Conservation (phyloP, 768 basidiomycete genomes). For the Mycena rebaudengoi region DNA sequence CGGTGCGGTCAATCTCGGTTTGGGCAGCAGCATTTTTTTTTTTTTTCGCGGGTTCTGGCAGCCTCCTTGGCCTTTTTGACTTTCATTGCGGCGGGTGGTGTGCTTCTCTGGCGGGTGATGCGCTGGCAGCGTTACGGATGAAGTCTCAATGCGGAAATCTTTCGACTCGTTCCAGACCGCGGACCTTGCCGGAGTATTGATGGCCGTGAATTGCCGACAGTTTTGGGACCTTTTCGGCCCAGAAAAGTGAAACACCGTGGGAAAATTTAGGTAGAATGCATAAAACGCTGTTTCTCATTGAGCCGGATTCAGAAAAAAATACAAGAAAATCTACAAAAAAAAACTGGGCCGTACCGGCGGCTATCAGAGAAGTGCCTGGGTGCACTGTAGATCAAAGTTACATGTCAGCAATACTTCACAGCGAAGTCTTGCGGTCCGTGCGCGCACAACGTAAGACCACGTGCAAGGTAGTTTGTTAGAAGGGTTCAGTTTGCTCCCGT, state of each 20-base stretch:
- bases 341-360: conserved; percentile 3
- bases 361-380: conserved; percentile 20
- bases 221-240: neutral
- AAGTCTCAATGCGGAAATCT: neutral
- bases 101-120: neutral
- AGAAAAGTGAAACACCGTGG: conserved; percentile 21
- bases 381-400: conserved; percentile 24
- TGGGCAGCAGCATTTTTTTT: conserved; percentile 6
- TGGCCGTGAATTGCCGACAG: neutral
- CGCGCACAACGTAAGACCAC: no score
- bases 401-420: no score
- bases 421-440: no score
- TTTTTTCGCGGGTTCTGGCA: conserved; percentile 6
- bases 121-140: conserved; percentile 6
- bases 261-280: conserved; percentile 20
- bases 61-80: conserved; percentile 7
- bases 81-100: conserved; percentile 5
- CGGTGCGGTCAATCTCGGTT: neutral
- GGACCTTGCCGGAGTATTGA: neutral
- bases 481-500: no score
- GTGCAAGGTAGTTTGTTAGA: no score
- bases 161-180: neutral
- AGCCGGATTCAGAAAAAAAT: conserved; percentile 16
- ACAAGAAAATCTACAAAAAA: conserved; percentile 17
- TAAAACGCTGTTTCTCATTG: conserved; percentile 17